Base-by-base conservation (phyloP, 2,329 filamentous ascomycete species). In the Aspergillus sp. region DNA sequence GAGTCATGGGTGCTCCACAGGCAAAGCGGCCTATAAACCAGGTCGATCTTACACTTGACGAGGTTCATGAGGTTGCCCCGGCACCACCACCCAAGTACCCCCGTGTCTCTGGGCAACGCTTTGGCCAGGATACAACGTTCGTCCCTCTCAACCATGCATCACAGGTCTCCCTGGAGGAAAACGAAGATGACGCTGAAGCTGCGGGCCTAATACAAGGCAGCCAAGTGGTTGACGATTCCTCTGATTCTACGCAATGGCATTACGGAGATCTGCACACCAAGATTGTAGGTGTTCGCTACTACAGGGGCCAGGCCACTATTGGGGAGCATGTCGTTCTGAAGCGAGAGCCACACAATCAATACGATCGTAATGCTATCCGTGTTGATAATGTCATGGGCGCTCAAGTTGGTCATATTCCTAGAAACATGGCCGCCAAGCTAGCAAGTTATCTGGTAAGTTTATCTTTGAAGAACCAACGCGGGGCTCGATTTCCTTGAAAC, bases 341-440 rank as follows among this genome's bases (percentile, higher is more conserved):
- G 37, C 79, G 90, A 67, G 88, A 93, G 68, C 87, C 89, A 2
- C 67, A 73, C 1, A 93, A 93, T 66, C 78, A 75, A 64, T 90
- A 89, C 68, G 90, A 95, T 68, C 62, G 64, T 6, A 95, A 95
- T 74, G 91, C 91, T 0, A 91, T 96, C 57, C 84, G 86, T 5
- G 84, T 96, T 1, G 82, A 90, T 66, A 96, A 95, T 71, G 90
- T 93, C 14, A 83, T 89, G 68, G 83, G 85, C 15, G 71, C 74
- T 7, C 91, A 96, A 67, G 90, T 96, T 65, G 91, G 91, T 1
- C 91, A 96, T 73, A 79, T 96, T 41, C 88, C 90, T 6, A 80
- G 85, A 12, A 79, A 75, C 1, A 68, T 91, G 21, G 90, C 87
- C 1, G 76, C 80, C n/a, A 93, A 90, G 72, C 76, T 96, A 53